Evolutionary conservation across 2,329 filamentous ascomycete genomes (phyloP).

Genomic region (Epichloe bromicola): DNA sequence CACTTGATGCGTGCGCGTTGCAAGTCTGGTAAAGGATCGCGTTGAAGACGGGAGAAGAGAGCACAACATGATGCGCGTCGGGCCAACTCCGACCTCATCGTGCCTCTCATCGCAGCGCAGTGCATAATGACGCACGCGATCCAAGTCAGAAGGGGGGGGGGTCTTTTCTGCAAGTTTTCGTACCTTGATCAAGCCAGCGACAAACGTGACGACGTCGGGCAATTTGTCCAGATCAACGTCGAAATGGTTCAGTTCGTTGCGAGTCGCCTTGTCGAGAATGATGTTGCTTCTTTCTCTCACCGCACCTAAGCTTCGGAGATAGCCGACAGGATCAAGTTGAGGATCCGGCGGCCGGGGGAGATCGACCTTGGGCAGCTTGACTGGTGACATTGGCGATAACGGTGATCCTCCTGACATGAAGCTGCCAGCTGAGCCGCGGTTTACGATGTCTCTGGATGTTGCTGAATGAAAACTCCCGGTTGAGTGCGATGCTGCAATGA

Average conservation of each 20-base stretch:
- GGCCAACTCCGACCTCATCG: not conserved
- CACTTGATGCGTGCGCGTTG: not conserved
- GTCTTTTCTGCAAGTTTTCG: conserved; percentile 10
- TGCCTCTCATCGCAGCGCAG: not conserved
- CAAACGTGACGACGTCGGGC: conserved; percentile 68
- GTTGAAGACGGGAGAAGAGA: not conserved
- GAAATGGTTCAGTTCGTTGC: conserved; percentile 72
- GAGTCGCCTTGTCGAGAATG: conserved; percentile 63
- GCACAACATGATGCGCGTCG: not conserved
- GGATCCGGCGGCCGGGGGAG: conserved; percentile 86
- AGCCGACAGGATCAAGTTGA: conserved; percentile 73
- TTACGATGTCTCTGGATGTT: conserved; percentile 32
- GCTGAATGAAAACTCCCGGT: conserved; percentile 39
- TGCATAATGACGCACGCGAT: not conserved
- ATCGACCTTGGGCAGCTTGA: conserved; percentile 58
- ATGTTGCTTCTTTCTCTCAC: conserved; percentile 69
- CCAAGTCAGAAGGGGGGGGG: not conserved
- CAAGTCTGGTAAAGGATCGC: not conserved
- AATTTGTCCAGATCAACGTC: conserved; percentile 81
- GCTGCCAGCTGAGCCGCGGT: conserved; percentile 39
- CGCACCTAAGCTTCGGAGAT: conserved; percentile 78
- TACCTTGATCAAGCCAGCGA: conserved; percentile 92
- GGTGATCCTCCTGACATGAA: conserved; percentile 31
- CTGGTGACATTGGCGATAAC: conserved; percentile 37
- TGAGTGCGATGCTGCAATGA: conserved; percentile 32